Percentiles rank a stretch among this genome's conserved stretches.
Evolutionary conservation across 768 basidiomycete genomes (phyloP).

Genomic region (Amanita jacksonii): DNA sequence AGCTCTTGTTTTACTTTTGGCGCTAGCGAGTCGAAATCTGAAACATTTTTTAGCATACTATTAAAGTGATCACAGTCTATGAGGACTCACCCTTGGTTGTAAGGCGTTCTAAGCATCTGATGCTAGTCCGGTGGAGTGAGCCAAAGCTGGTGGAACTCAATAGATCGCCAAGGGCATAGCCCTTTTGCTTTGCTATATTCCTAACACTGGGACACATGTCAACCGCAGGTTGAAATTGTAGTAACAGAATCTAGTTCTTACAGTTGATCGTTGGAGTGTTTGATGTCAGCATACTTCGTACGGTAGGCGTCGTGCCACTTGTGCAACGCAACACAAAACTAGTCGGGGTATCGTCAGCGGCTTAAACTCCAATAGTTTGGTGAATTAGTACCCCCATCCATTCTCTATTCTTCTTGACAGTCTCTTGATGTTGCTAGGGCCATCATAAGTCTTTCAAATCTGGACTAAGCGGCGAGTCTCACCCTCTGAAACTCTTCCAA

Average conservation of each 20-base stretch:
- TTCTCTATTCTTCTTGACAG: slow-evolving; percentile 3
- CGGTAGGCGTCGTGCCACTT: not conserved
- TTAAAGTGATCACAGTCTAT: not conserved
- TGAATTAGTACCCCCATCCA: not conserved
- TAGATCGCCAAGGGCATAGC: not conserved
- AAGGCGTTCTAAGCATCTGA: not conserved
- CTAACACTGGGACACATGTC: not conserved
- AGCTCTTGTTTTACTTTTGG: not conserved
- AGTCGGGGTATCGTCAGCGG: not conserved
- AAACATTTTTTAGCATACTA: not conserved
- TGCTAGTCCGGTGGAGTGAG: not conserved
- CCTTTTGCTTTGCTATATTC: not conserved
- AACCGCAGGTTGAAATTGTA: not conserved
- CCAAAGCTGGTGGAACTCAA: not conserved
- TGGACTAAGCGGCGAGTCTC: not conserved
- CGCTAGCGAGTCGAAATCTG: not conserved
- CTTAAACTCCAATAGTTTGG: not conserved
- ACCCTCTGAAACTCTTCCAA: slow-evolving; percentile 1
- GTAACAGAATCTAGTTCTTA: not conserved
- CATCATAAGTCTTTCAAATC: not conserved
- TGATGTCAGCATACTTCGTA: not conserved
- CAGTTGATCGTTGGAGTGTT: not conserved
- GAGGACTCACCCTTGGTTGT: not conserved
- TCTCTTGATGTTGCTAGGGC: not conserved
- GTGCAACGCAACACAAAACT: slow-evolving; percentile 4